Percentiles rank a stretch among this genome's conserved stretches.
These are phyloP conservation scores for Pholiota molesta DNA, from an alignment of 768 basidiomycete species.

Conservation along the genomic window DNA sequence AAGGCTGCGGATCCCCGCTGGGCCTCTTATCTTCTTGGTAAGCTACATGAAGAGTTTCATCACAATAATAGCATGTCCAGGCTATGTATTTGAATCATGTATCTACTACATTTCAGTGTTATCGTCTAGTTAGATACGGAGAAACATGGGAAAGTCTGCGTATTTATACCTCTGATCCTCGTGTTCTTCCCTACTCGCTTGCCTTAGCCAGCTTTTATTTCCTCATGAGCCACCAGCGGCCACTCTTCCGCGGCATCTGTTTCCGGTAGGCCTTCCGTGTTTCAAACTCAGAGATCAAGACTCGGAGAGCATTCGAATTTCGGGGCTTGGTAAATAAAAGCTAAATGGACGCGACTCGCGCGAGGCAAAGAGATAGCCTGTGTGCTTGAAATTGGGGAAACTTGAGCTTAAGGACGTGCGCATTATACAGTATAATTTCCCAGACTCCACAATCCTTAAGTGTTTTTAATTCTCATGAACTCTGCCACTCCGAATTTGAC, in stretches of 20 bases:
- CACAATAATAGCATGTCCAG: neutral
- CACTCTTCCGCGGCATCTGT: neutral
- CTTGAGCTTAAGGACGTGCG: too few species aligned
- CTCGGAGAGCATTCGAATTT: neutral
- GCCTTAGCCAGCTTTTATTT: neutral
- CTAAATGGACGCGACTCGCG: neutral
- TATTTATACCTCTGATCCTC: slow-evolving; percentile 3
- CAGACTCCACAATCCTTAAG: too few species aligned
- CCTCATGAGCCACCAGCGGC: neutral
- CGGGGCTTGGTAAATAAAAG: neutral
- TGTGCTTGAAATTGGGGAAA: too few species aligned
- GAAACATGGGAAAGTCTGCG: slow-evolving; percentile 4
- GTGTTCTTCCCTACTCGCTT: neutral
- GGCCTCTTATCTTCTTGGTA: slow-evolving; percentile 1
- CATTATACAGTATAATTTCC: too few species aligned
- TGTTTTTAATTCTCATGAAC: too few species aligned
- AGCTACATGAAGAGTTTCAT: neutral
- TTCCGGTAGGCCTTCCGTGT: slow-evolving; percentile 4
- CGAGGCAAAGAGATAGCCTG: too few species aligned
- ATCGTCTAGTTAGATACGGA: neutral
- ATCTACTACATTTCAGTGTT: neutral
- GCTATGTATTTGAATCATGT: neutral
- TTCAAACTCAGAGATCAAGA: neutral
- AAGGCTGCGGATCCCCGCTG: neutral
- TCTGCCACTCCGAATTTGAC: too few species aligned